A percentile compares a stretch with the other conserved stretches of the same genome.
Conservation (phyloP, 2,329 filamentous ascomycete genomes). For the Aspergillus puulaauensis region DNA sequence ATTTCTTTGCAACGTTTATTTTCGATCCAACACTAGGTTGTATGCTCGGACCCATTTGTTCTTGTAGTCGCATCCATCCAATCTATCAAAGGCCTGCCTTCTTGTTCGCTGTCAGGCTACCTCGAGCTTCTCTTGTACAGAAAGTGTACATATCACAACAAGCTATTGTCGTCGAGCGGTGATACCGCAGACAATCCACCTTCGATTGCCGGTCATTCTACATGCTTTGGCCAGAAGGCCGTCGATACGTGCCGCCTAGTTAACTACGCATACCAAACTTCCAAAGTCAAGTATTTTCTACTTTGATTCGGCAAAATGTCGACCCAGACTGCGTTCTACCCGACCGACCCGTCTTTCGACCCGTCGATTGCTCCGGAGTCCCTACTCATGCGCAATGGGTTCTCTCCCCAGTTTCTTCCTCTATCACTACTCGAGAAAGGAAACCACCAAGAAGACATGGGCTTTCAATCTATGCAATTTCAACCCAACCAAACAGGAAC, state of each 20-base stretch:
- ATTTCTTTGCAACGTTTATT: not conserved
- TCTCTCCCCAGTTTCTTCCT: not conserved
- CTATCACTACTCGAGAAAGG: conserved; percentile 2
- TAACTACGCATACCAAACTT: not conserved
- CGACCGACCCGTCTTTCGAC: not conserved
- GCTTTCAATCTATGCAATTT: not conserved
- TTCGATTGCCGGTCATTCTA: not conserved
- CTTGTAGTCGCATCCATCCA: too few species aligned
- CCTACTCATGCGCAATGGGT: not conserved
- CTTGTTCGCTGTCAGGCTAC: too few species aligned
- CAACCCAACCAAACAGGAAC: not conserved
- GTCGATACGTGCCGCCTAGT: not conserved
- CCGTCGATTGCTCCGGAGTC: not conserved
- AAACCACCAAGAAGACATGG: not conserved
- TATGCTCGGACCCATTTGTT: not conserved
- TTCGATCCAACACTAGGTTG: not conserved
- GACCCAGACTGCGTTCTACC: not conserved
- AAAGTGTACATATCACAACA: not conserved
- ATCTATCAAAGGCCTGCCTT: too few species aligned
- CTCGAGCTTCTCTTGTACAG: too few species aligned
- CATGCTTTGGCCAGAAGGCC: not conserved
- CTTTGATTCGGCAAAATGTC: not conserved
- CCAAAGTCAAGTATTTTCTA: too few species aligned
- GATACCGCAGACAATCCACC: not conserved
- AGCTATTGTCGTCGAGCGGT: not conserved